Base-by-base conservation (phyloP, 352 stramenopile species). In the Phytophthora melonis region DNA sequence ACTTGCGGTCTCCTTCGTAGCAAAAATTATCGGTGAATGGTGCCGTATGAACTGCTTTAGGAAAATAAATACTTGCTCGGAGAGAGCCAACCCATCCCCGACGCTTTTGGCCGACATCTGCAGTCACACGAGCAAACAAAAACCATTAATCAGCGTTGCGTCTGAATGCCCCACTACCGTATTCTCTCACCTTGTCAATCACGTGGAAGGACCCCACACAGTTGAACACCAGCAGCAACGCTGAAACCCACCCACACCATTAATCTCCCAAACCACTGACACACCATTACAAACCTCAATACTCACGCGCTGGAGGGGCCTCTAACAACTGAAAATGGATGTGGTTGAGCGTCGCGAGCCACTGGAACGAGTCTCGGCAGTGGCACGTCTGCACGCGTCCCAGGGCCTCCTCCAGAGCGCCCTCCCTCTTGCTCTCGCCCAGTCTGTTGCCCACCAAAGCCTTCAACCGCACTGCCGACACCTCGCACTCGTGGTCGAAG, bases 341-440 rank as follows among this genome's bases (percentile, higher is more conserved):
- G 25, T 92, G 78, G 62, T 91, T 93, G 21, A 93, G 74, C 47
- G 87, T 92, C 55, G 87, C 84, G 27, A 93, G 82, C 82, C 84
- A 90, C 70, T 93, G 84, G 65, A 90, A 90, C 56, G 87, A 87
- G 72, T 93, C 87, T 19, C 78, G 77, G 58, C 87, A 93, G 49
- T 70, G 70, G 59, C 79, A 91, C 1, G 79, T 70, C 39, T 82
- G 58, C 21, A 91, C 82, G 19, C 79, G 73, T 14, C 60, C 63
- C 49, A 90, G 67, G 3, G 62, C 68, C 32, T 76, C 63, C 18
- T 82, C 36, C 43, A 74, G 39, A 1, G 57, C 70, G 30, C 71
- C 32, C 30, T 77, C 56, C 27, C 36, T 62, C 47, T 72, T 52
- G 18, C 50, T 68, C 19, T 23, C 62, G 8, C 45, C 54, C 43